Evolutionary conservation across 345 rosid species (phyloP), one percentile per base, ranked within the genome.

Genomic region (Eucalyptus brandiana): DNA sequence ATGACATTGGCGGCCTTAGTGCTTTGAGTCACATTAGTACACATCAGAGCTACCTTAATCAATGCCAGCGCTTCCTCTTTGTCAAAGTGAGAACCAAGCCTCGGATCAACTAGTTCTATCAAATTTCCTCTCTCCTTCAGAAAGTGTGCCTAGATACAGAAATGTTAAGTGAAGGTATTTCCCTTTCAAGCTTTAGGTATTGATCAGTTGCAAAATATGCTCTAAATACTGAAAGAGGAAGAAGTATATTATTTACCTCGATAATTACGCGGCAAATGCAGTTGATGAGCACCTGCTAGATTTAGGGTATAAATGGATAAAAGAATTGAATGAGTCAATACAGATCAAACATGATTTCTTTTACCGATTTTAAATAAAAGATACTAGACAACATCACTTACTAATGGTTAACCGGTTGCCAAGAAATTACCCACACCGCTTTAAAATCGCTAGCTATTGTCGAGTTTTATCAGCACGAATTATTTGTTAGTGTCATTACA

Each of bases 1-100:
- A 88, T 11, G 92, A 90, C 92, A 91, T 91, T 5, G 88, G 10
- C 1, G 91, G 92, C 88, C 92, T 88, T 13, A 44, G 86, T 32
- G 88, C 48, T n/a, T 40, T 89, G 81, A 67, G 88, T 58, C 17
- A 15, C 87, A 87, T 80, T 85, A 21, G 92, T 47, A 47, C 92
- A 91, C 30, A 88, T 47, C 8, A 89, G 56, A 67, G 91, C 91
- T 40, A 91, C 91, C 65, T 90, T 87, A 86, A 91, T 90, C 86
- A 87, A 14, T 32, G 86, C 86, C 83, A 88, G 12, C 32, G 40
- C 88, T 23, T 90, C 65, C 28, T 37, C 88, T 81, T 89, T 67
- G 87, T 91, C 23, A 76, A 80, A 89, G 32, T 91, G 60, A 6
- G 80, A 87, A 12, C 88, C 89, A 3, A 91, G 86, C 50, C 88